A percentile compares a stretch with the other conserved stretches of the same genome.
phyloP scores from a whole-genome alignment of 345 rosid species.

The Ceriops zippeliana region DNA sequence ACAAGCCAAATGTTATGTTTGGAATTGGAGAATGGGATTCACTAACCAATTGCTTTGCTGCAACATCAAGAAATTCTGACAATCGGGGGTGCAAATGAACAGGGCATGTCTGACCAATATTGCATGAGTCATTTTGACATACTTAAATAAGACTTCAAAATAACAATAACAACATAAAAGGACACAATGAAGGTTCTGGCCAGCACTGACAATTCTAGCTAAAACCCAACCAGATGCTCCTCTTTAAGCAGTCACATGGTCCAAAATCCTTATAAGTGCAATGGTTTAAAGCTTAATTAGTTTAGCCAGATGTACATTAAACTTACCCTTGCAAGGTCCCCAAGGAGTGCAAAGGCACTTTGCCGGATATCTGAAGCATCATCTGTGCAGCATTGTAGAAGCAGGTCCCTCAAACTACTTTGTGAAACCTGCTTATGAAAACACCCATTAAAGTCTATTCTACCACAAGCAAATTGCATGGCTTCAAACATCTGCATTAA shows the following conservation, averaged over 20 bases:
- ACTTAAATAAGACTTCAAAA: neutral
- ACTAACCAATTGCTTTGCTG: conserved; percentile 82
- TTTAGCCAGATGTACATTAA: conserved; percentile 7
- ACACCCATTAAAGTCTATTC: neutral
- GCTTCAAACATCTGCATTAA: neutral
- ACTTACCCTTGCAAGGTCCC: conserved; percentile 77
- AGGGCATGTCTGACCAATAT: conserved; percentile 52
- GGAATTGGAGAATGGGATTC: conserved; percentile 19
- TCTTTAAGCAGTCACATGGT: neutral
- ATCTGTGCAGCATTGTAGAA: conserved; percentile 86
- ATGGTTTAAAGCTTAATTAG: neutral
- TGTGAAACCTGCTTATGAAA: conserved; percentile 54
- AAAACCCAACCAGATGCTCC: conserved; percentile 9
- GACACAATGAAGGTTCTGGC: conserved; percentile 8
- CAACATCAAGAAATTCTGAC: conserved; percentile 57
- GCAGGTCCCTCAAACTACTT: conserved; percentile 73
- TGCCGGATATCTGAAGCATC: conserved; percentile 73
- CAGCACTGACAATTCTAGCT: neutral
- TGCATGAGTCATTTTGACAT: conserved; percentile 1
- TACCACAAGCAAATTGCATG: conserved; percentile 4
- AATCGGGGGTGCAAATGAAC: conserved; percentile 61
- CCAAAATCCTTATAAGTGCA: neutral
- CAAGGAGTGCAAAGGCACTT: conserved; percentile 89
- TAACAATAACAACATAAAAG: neutral
- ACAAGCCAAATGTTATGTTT: conserved; percentile 11